Evolutionary conservation across 1,139 yeast species (phyloP).

Genomic region (Hyphopichia fennica): DNA sequence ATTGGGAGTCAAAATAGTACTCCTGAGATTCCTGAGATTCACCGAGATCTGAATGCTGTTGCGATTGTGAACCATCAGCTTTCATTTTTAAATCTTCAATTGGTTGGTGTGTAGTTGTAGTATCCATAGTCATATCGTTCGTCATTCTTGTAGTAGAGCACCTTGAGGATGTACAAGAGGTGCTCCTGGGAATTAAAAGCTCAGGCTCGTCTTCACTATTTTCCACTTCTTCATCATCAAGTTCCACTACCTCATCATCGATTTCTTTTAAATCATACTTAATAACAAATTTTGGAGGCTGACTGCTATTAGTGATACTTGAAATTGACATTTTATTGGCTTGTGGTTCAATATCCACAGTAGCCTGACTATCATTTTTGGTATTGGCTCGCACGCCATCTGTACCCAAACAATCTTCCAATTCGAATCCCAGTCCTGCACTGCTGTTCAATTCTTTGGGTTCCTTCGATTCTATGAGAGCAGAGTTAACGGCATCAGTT

Average conservation of each 20-base stretch:
- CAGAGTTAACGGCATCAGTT: too few species aligned
- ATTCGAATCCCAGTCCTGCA: too few species aligned
- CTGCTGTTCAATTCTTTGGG: too few species aligned
- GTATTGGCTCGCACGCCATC: too few species aligned
- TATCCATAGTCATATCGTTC: not conserved
- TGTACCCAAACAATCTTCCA: too few species aligned
- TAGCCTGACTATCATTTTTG: too few species aligned
- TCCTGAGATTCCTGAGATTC: not conserved
- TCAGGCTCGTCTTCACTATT: conserved; percentile 15
- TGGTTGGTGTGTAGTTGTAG: not conserved
- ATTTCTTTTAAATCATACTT: not conserved
- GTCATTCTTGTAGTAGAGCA: not conserved
- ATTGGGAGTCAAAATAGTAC: conserved; percentile 1
- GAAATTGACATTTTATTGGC: not conserved
- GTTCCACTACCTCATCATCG: not conserved
- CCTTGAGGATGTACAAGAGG: not conserved
- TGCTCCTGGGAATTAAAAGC: not conserved
- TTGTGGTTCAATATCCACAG: too few species aligned
- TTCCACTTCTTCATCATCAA: conserved; percentile 7
- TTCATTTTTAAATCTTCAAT: not conserved
- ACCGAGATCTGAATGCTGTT: not conserved
- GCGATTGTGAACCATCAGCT: not conserved
- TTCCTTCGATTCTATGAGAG: too few species aligned
- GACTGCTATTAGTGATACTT: not conserved
- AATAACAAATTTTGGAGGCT: not conserved